phyloP scores from a whole-genome alignment of 1,284 basidiomycete genomes.

The Cystobasidiaceae sp. region DNA sequence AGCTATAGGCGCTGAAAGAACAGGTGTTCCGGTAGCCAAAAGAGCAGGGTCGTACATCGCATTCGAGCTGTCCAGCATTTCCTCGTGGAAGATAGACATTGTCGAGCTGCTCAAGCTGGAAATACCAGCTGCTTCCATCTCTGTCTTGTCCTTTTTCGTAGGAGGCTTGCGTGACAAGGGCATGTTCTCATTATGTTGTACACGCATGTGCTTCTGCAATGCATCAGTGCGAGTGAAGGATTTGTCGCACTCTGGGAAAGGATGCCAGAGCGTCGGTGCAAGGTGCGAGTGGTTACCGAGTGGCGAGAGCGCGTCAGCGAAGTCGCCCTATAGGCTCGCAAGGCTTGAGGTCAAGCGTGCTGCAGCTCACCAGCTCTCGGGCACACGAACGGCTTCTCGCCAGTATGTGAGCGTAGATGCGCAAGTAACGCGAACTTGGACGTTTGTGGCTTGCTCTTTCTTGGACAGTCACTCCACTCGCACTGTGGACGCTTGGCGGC shows the following conservation, averaged over 20 bases:
- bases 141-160: slow-evolving; percentile 20
- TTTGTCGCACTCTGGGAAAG: slow-evolving; percentile 73
- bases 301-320: not conserved
- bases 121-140: slow-evolving; percentile 2
- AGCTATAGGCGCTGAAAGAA: slow-evolving; percentile 21
- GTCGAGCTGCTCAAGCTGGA: slow-evolving; percentile 8
- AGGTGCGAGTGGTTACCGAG: not conserved
- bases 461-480: slow-evolving; percentile 75
- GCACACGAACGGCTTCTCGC: slow-evolving; percentile 87
- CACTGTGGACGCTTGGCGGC: slow-evolving; percentile 49
- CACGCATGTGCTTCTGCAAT: slow-evolving; percentile 80
- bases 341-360: no score
- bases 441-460: slow-evolving; percentile 73
- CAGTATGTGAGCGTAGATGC: slow-evolving; percentile 82
- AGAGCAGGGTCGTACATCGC: slow-evolving; percentile 20
- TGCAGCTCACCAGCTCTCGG: slow-evolving; percentile 61
- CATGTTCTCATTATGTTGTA: slow-evolving; percentile 60
- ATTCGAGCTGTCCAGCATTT: not conserved
- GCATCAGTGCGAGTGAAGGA: slow-evolving; percentile 88
- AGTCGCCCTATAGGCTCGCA: not conserved
- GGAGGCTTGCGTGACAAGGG: slow-evolving; percentile 10
- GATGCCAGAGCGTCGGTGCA: not conserved
- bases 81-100: slow-evolving; percentile 1
- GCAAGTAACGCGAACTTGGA: slow-evolving; percentile 80
- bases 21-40: not conserved